Base-by-base conservation (phyloP, 2,329 filamentous ascomycete species). In the Clonostachys sp. region DNA sequence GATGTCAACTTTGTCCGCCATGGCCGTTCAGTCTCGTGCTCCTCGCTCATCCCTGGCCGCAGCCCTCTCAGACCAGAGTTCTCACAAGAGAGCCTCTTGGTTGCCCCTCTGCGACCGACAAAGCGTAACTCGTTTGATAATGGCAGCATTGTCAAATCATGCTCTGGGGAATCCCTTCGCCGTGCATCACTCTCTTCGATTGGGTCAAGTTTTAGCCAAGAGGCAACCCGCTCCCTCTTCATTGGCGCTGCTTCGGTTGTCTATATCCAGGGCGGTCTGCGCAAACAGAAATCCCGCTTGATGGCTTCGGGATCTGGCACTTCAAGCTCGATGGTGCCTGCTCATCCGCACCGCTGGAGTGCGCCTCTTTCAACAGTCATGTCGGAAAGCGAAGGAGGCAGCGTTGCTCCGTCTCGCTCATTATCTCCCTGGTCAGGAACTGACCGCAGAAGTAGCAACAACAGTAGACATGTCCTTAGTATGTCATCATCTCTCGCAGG, bases 361-460 rank as follows among this genome's bases (percentile, higher is more conserved):
- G 77, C 78, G 41, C 80, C 83, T 61, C 70, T 84, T 40, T 85
- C 82, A 38, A 83, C 81, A 41, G 81, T 85, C 51, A 68, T 77
- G 62, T 84, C 81, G 34, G 81, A 83, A 59, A 79, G 77, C 57
- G 81, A 85, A 52, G 70, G 64, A 41, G 70, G 64, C 35, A 81
- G 75, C 57, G 67, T 74, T 34, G 68, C 70, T 38, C 69, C 65
- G 14, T 79, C 78, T 18, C 72, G 73, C 12, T 70, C 75, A 10
- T 68, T 72, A 45, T 78, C 75, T 6, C 59, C 67, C 6, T 55
- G 66, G 9, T 75, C 72, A 20, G 61, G 61, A 17, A 59, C 64
- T 35, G 73, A 71, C 24, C 66, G 75, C 44, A 67, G 72, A 45
- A 77, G 75, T 53, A 77, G 75, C 54, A 74, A 67, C 49, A 72